Base-by-base conservation (phyloP, 495 filamentous ascomycete genomes). In the Pyronema domesticum region DNA sequence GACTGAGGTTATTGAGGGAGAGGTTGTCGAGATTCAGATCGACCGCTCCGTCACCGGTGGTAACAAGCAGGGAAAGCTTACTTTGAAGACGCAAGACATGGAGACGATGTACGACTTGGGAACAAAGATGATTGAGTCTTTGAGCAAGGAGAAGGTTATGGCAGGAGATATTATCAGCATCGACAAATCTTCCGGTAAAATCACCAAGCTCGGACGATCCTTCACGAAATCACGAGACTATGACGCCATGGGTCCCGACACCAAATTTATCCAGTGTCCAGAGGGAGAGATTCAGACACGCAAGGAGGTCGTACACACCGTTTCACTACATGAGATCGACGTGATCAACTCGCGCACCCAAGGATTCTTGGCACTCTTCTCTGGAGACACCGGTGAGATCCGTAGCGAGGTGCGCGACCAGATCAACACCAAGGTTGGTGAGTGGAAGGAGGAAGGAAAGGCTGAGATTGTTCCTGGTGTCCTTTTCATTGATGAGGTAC, bases 1-100 rank as follows among this genome's bases (percentile, higher is more conserved):
- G 36, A 98, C 95, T 69, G 91, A 98, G 68, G 89, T 99, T 61
- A 96, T 99, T 69, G 89, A 95, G 72, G 91, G 91, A 57, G 91
- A 99, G 69, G 93, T 96, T 0, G 93, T 99, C 48, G 91, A 99
- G 71, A 96, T 99, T 58, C 93, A 96, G 69, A 96, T 95, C 60
- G 91, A 99, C 69, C 79, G 93, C 48, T 95, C 88, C 61, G 85
- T 99, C 19, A 96, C 91, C 3, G 91, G 91, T 37, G 91, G 89
- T 75, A 81, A 87, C n/a, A 91, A 94, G 74, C 89, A 95, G 76
- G 91, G 91, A 60, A 99, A 96, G 69, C 83, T 99, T 58, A 99
- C 91, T 7, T 95, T 99, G 70, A 99, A 96, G 69, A 99, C 91
- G 15, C 95, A 89, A 60, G 93, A 99, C 65, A 99, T 99, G 91